These are phyloP conservation scores for Volvox reticuliferus DNA, from an alignment of 139 green algal species.

Conservation along the genomic window DNA sequence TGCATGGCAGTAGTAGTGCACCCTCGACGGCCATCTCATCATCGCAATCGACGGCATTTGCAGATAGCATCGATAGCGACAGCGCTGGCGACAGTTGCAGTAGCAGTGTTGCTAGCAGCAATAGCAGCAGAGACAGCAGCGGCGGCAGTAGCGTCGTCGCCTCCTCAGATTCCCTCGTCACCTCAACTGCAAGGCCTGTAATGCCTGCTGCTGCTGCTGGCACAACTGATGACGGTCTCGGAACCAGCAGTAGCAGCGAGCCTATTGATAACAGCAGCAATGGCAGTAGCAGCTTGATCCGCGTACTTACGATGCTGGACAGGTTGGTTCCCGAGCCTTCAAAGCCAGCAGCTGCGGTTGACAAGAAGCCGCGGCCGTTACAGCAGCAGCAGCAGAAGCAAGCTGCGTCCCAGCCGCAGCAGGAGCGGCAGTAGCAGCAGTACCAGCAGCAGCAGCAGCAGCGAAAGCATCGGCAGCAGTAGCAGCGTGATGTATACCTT, in stretches of 20 bases:
- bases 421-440: neutral
- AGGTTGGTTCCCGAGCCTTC: slow-evolving; percentile 11
- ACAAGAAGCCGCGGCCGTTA: neutral
- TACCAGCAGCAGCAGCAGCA: neutral
- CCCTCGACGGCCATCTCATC: too few relatives aligned
- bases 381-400: neutral
- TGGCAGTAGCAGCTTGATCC: neutral
- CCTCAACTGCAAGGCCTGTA: too few relatives aligned
- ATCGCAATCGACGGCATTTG: too few relatives aligned
- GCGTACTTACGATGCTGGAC: slow-evolving; percentile 6
- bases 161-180: too few relatives aligned
- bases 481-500: neutral
- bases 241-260: neutral
- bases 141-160: neutral
- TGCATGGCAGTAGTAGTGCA: too few relatives aligned
- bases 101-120: neutral
- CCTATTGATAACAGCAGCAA: neutral
- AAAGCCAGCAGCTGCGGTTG: neutral
- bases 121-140: neutral
- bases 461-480: neutral
- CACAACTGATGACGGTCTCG: too few relatives aligned
- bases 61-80: neutral
- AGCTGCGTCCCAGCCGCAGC: neutral
- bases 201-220: too few relatives aligned
- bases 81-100: neutral